phyloP scores from a whole-genome alignment of 306 rosid genomes.

The Gastrolobium villosum region DNA sequence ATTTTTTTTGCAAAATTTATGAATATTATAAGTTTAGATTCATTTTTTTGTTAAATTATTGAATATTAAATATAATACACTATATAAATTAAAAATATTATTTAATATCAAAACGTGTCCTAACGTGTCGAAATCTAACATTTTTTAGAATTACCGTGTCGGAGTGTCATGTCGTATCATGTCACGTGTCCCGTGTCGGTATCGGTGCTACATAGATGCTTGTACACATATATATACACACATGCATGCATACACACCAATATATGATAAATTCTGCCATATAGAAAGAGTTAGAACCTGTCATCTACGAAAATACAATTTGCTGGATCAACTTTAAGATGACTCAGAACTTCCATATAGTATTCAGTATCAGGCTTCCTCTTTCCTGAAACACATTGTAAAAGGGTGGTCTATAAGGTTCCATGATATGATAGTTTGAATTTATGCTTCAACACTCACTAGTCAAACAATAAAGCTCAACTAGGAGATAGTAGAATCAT shows the following conservation, averaged over 20 bases:
- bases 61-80: too few species aligned
- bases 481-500: slow-evolving; percentile 39
- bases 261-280: slow-evolving; percentile 16
- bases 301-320: slow-evolving; percentile 86
- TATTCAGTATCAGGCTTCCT: slow-evolving; percentile 91
- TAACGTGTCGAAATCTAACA: too few species aligned
- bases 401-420: slow-evolving; percentile 33
- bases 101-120: too few species aligned
- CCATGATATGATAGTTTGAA: slow-evolving; percentile 33
- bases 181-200: too few species aligned
- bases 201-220: too few species aligned
- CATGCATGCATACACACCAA: neutral
- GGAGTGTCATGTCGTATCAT: too few species aligned
- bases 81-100: too few species aligned
- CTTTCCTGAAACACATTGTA: slow-evolving; percentile 73
- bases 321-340: slow-evolving; percentile 73
- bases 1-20: too few species aligned
- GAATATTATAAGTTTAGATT: too few species aligned
- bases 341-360: slow-evolving; percentile 72
- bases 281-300: slow-evolving; percentile 64
- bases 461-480: slow-evolving; percentile 14
- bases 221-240: neutral
- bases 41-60: too few species aligned
- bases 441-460: slow-evolving; percentile 8
- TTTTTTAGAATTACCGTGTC: too few species aligned